Base-by-base conservation (phyloP, 2,329 filamentous ascomycete species). In the Sporothrix pseudoabietina region DNA sequence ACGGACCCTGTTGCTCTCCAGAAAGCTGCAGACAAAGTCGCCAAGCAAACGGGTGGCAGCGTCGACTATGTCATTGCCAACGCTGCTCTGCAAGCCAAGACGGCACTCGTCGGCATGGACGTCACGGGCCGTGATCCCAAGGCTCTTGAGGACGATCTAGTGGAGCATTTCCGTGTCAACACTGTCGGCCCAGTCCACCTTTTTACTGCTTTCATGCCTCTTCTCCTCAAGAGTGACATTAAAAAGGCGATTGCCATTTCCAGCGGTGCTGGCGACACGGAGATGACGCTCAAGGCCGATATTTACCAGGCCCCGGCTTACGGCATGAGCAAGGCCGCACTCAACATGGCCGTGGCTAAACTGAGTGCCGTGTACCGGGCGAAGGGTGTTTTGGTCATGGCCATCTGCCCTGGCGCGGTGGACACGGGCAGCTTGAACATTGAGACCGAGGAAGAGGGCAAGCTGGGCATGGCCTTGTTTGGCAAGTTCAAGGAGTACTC, bases 1-100 rank as follows among this genome's bases (percentile, higher is more conserved):
- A 80, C 81, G 71, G 77, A 79, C 4, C 77, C 80, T 1, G 70
- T 39, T 35, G 73, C 73, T 66, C 77, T 87, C 19, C 80, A 85
- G 57, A 39, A 35, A 5, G 57, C 57, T 35, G 30, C 16, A 14
- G 26, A 61, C 12, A 14, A 61, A 35, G 16, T 61, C 5, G 19
- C 57, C 6, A 10, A 61, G 14, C 19, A 14, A 10, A 61, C 32
- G 0, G 32, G 32, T n/a, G 57, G 57, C 57, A n/a, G 26, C 14
- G 5, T 61, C 16, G 57, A 61, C 57, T 61, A 61, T 7, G 57
- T 61, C 57, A 61, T 61, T 35, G 57, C 57, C 57, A 61, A 61
- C 39, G 57, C 57, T 12, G 57, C 57, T 10, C 57, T 61, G 14
- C 57, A 61, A n/a, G 57, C 57, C 57, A 61, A 61, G 57, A 61